A percentile compares a stretch with the other conserved stretches of the same genome.
These are phyloP conservation scores for Monilinia polystroma DNA, from an alignment of 2,329 filamentous ascomycete genomes.

Conservation along the genomic window DNA sequence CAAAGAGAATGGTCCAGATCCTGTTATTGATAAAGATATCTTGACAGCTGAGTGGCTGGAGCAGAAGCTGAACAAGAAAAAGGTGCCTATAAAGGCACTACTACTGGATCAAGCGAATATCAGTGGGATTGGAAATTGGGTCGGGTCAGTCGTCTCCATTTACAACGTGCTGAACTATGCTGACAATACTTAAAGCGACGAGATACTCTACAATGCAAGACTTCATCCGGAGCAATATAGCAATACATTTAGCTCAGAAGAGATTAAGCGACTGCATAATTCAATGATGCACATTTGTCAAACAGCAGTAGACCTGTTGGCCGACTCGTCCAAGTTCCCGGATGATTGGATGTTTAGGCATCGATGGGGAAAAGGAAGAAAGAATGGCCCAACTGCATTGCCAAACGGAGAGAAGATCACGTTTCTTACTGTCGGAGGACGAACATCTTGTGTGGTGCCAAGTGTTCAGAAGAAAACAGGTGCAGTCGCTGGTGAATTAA, in stretches of 20 bases:
- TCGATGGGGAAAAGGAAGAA: constrained; percentile 87
- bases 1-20: constrained; percentile 91
- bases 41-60: constrained; percentile 75
- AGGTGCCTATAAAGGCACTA: constrained; percentile 84
- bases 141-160: constrained; percentile 55
- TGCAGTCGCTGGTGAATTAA: constrained; percentile 34
- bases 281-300: constrained; percentile 77
- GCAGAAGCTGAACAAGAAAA: constrained; percentile 70
- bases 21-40: constrained; percentile 74
- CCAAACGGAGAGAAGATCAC: constrained; percentile 84
- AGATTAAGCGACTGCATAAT: constrained; percentile 70
- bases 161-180: background rate
- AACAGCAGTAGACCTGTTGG: constrained; percentile 73
- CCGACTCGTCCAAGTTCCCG: constrained; percentile 81
- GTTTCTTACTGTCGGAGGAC: constrained; percentile 84
- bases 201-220: constrained; percentile 84
- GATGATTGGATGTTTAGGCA: constrained; percentile 85
- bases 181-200: constrained; percentile 55
- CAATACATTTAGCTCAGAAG: constrained; percentile 70
- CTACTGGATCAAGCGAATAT: constrained; percentile 85
- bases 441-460: constrained; percentile 88
- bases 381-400: constrained; percentile 62
- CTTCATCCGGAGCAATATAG: constrained; percentile 93
- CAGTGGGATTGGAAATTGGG: constrained; percentile 95
- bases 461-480: constrained; percentile 75